These are phyloP conservation scores for Botrytis cinerea DNA, from an alignment of 2,329 filamentous ascomycete genomes.

Conservation along the genomic window DNA sequence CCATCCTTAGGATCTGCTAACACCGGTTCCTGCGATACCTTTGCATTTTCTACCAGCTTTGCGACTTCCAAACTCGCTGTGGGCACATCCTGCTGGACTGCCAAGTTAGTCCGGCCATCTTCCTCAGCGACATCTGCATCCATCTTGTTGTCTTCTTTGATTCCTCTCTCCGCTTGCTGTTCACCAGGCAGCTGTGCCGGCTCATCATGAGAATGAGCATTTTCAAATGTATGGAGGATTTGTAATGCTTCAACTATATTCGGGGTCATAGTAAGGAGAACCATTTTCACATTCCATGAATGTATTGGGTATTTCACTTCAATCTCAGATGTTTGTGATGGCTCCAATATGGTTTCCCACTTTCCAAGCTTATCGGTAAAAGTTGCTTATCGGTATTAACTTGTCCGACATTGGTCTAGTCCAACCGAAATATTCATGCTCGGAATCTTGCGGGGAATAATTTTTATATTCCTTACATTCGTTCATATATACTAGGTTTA, in stretches of 20 bases:
- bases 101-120: not conserved
- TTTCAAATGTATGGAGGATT: slow-evolving; percentile 37
- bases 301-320: not conserved
- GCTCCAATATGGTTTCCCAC: not conserved
- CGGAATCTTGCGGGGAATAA: slow-evolving; percentile 32
- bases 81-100: not conserved
- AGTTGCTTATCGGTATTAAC: slow-evolving; percentile 23
- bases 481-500: slow-evolving; percentile 17
- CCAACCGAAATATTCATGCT: slow-evolving; percentile 31
- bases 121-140: not conserved
- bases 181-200: not conserved
- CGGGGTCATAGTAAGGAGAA: slow-evolving; percentile 74
- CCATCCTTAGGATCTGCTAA: slow-evolving; percentile 52
- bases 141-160: not conserved
- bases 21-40: slow-evolving; percentile 47
- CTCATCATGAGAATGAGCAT: not conserved
- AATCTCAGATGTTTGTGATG: not conserved
- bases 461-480: slow-evolving; percentile 19
- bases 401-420: slow-evolving; percentile 33
- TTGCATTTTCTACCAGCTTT: not conserved
- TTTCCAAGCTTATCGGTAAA: slow-evolving; percentile 29
- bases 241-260: slow-evolving; percentile 64
- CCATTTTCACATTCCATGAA: slow-evolving; percentile 54
- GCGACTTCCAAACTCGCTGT: not conserved
- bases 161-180: not conserved